Evolutionary conservation across 2,329 filamentous ascomycete species (phyloP), one percentile per base, ranked within the genome.

Genomic region (Lecanicillium sp.): DNA sequence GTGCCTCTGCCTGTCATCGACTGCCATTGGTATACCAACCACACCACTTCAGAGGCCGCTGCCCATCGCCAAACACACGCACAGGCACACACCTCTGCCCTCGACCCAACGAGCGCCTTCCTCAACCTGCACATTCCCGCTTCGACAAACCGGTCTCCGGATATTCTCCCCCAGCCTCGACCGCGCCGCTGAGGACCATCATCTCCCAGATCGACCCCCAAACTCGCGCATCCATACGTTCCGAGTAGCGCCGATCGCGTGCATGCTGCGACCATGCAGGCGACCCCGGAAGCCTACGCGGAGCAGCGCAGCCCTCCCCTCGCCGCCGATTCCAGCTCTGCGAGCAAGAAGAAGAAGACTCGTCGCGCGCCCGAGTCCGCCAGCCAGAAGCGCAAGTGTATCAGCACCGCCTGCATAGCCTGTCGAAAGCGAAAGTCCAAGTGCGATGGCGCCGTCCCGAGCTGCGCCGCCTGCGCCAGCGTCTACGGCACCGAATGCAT

Each of bases 381-480:
- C n/a, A 56, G 54, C 49, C 74, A 78, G 56, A 90, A 90, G 65
- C 75, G 87, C 54, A 77, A 86, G 56, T 90, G 87, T 64, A 85
- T 91, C 50, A 90, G 85, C 67, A 90, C 85, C n/a, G 87, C 87
- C 9, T 91, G 87, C 62, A 81, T 90, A 59, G 86, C 87, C 15
- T 91, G 87, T 62, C 78, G 87, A 17, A 82, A 81, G 62, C 75
- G 87, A 54, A 91, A 91, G 60, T 87, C 83, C 40, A 91, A 90
- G 77, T 97, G 91, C 66, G 91, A 97, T 66, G 91, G 91, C 51
- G 90, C 90, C 48, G 75, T 87, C 5, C 91, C 91, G 5, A 90
- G 87, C 58, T 97, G 93, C 63, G 91, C 91, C 7, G 91, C 93
- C n/a, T 98, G 93, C 67, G 83, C 87, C 53, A 95, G 90, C 57